phyloP scores from a whole-genome alignment of 2,329 filamentous ascomycete genomes.

The Ceratocystis eucalypticola region DNA sequence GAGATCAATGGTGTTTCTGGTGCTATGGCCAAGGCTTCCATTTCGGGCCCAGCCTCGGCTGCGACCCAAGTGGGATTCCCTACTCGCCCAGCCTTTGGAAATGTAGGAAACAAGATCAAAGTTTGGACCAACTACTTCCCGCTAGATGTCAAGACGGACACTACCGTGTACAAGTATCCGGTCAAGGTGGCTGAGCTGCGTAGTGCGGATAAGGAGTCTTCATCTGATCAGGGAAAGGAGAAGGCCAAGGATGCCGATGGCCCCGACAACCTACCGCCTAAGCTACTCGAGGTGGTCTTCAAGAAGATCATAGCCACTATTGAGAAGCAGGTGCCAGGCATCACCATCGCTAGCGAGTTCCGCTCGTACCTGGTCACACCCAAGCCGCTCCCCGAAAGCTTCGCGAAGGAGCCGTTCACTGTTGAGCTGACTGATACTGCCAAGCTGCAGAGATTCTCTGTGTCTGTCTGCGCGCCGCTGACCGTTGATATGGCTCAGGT shows the following conservation, averaged over 20 bases:
- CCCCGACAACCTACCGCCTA: constrained; percentile 27
- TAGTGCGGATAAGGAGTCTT: constrained; percentile 16
- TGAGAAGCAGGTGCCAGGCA: constrained; percentile 23
- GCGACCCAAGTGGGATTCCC: constrained; percentile 28
- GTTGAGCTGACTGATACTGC: constrained; percentile 14
- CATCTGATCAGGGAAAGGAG: neutral
- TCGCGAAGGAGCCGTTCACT: constrained; percentile 5
- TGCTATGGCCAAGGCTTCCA: constrained; percentile 23
- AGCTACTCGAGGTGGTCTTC: constrained; percentile 33
- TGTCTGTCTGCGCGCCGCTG: constrained; percentile 28
- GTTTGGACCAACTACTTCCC: constrained; percentile 45
- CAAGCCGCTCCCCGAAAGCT: constrained; percentile 3
- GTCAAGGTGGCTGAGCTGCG: constrained; percentile 27
- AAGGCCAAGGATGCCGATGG: constrained; percentile 15
- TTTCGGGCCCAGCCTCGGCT: constrained; percentile 16
- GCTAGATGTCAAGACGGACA: constrained; percentile 28
- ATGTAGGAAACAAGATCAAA: constrained; percentile 29
- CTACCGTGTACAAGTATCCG: constrained; percentile 33
- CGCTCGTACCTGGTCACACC: constrained; percentile 33
- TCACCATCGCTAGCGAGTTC: constrained; percentile 35
- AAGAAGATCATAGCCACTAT: constrained; percentile 29
- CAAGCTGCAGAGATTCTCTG: constrained; percentile 33
- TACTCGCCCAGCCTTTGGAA: constrained; percentile 37
- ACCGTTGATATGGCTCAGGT: constrained; percentile 28
- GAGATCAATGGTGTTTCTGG: constrained; percentile 15